Evolutionary conservation across 2,329 filamentous ascomycete species (phyloP), one percentile per base, ranked within the genome.

Genomic region (Penicillium capsulatum): DNA sequence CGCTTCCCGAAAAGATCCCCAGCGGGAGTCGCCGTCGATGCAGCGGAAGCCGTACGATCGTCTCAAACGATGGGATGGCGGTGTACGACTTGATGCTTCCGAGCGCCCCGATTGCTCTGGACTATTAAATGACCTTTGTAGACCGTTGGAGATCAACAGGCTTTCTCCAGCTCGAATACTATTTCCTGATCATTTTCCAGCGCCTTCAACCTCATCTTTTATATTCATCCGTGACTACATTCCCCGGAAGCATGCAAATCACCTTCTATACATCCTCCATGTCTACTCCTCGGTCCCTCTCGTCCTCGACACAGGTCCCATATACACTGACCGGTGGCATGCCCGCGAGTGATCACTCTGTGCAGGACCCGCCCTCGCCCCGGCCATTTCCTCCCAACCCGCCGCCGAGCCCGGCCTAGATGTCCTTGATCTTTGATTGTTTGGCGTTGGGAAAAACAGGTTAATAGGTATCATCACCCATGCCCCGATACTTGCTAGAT

Each of bases 341-440:
- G 15, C 41, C 26, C 15, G 22, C 38, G 3, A 51, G 41, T 31
- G 44, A 48, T 26, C 53, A 53, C 33, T 55, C 53, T 1, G 51
- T 55, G 16, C 51, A 54, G 41, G 53, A 55, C 34, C 50, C 53
- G 16, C 53, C 53, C 7, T 55, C 53, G 11, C 53, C 53, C 13
- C 47, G 57, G 11, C 65, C 64, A 28, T 61, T 58, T 15, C 65
- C 65, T 33, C 60, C 63, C 13, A 65, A 67, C 41, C 65, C 65
- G 15, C 65, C 65, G 27, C 64, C 64, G 30, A 67, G 65, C 40
- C 65, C 65, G 30, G 64, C 57, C 30, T 65, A 38, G 51, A 36
- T 27, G 35, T n/a, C 24, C 19, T 17, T 17, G 8, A 26, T 22
- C 19, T 6, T 5, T 14, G 40, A 16, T 44, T 45, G 6, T 38